Conservation (phyloP, 75 land plant species). For the Cryptomeria japonica region DNA sequence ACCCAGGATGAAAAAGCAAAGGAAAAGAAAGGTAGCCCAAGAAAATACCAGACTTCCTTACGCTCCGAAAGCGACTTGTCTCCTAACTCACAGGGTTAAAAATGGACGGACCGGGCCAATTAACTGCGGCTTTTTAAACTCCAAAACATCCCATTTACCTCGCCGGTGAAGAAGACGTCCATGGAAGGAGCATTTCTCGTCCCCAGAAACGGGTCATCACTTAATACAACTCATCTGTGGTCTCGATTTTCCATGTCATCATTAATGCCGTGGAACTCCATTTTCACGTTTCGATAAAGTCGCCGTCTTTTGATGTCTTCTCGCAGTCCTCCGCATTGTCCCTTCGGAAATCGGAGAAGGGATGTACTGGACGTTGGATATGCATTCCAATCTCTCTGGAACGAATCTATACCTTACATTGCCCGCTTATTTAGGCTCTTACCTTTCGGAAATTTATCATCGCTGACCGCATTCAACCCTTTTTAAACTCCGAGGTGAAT, state of each 20-base stretch:
- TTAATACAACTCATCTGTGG: background rate
- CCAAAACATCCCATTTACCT: background rate
- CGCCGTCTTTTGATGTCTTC: background rate
- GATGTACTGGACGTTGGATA: background rate
- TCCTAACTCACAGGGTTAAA: constrained; percentile 3
- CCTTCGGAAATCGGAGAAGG: background rate
- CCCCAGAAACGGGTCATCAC: background rate
- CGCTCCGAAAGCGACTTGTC: constrained; percentile 13
- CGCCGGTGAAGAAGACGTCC: background rate
- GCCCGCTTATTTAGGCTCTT: too few species aligned
- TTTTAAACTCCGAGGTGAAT: too few species aligned
- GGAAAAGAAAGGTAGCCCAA: background rate
- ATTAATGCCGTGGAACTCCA: background rate
- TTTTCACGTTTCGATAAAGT: background rate
- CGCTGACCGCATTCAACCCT: too few species aligned
- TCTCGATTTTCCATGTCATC: background rate
- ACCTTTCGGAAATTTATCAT: too few species aligned
- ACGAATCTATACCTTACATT: background rate
- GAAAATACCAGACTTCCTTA: background rate
- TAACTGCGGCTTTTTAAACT: background rate
- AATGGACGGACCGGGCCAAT: background rate
- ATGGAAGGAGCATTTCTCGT: background rate
- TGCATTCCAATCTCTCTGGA: background rate
- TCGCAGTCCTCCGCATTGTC: background rate
- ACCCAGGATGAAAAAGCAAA: background rate